Percentiles rank a stretch among this genome's conserved stretches.
Evolutionary conservation across 179 eudicot species (phyloP).

Genomic region (Dionaea muscipula): DNA sequence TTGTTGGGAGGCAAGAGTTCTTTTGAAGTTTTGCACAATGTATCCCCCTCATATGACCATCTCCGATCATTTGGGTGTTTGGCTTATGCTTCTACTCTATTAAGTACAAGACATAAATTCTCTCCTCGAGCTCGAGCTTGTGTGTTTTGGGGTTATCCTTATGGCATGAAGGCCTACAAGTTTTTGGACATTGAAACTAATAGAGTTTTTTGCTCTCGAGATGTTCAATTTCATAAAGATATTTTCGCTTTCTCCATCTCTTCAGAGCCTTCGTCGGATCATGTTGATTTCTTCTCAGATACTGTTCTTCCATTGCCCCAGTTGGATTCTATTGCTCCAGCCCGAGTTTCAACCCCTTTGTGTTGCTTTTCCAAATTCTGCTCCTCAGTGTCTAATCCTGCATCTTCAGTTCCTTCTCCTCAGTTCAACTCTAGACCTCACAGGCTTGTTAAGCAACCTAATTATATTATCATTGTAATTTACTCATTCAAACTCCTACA

Average conservation of each 20-base stretch:
- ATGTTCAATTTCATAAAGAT: conserved; percentile 1
- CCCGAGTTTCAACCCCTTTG: no score
- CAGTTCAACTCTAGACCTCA: background rate
- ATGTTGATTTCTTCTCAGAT: no score
- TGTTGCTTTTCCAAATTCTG: no score
- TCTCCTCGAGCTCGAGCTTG: background rate
- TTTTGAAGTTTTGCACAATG: no score
- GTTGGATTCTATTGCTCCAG: background rate
- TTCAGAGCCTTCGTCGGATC: background rate
- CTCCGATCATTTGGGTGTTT: background rate
- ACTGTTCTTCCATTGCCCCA: background rate
- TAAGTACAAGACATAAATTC: background rate
- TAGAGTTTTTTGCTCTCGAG: background rate
- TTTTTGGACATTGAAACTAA: background rate
- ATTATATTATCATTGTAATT: conserved; percentile 1
- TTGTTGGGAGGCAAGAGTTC: background rate
- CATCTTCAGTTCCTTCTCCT: no score
- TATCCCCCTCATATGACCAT: background rate
- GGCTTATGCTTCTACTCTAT: background rate
- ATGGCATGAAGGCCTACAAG: background rate
- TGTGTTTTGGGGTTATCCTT: background rate
- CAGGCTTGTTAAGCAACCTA: background rate
- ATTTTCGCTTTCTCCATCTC: background rate
- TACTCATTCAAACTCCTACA: no score
- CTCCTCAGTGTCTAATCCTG: no score